Percentiles rank a stretch among this genome's conserved stretches.
phyloP scores from a whole-genome alignment of 129 eudicot genomes.

The Lactuca saligna region DNA sequence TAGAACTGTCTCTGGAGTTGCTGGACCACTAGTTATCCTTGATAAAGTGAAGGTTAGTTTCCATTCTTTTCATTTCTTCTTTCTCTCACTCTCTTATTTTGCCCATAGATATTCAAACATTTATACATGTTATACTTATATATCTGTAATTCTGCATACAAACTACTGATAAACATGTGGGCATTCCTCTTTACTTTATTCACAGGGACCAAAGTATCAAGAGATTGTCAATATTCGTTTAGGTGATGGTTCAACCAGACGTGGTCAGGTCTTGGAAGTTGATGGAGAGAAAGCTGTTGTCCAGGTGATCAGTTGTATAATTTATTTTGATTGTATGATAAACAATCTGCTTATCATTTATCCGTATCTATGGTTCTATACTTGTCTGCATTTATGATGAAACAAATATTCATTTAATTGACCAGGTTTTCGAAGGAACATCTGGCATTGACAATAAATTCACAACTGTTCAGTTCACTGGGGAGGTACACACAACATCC shows the following conservation, averaged over 20 bases:
- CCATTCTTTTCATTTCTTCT: constrained; percentile 11
- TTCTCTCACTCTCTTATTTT: not conserved
- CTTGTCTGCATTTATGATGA: not conserved
- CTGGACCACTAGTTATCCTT: constrained; percentile 98
- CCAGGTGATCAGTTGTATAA: constrained; percentile 47
- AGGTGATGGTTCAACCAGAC: constrained; percentile 96
- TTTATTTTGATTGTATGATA: no score
- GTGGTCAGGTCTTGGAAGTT: constrained; percentile 99
- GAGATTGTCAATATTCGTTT: constrained; percentile 95
- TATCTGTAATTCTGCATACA: not conserved
- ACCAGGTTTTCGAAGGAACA: constrained; percentile 96
- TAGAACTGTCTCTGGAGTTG: constrained; percentile 98
- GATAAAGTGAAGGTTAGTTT: constrained; percentile 90
- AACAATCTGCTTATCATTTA: no score
- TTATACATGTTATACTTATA: not conserved
- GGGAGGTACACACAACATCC: constrained; percentile 61
- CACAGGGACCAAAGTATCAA: constrained; percentile 95
- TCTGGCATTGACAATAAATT: constrained; percentile 97
- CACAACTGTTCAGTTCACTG: constrained; percentile 95
- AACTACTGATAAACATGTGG: not conserved
- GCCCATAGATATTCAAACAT: not conserved
- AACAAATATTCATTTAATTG: constrained; percentile 2
- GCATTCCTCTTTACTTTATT: constrained; percentile 11
- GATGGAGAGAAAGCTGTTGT: constrained; percentile 99
- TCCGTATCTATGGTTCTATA: not conserved